These are phyloP conservation scores for Cordyceps cicadae DNA, from an alignment of 2,329 filamentous ascomycete species.

Conservation along the genomic window DNA sequence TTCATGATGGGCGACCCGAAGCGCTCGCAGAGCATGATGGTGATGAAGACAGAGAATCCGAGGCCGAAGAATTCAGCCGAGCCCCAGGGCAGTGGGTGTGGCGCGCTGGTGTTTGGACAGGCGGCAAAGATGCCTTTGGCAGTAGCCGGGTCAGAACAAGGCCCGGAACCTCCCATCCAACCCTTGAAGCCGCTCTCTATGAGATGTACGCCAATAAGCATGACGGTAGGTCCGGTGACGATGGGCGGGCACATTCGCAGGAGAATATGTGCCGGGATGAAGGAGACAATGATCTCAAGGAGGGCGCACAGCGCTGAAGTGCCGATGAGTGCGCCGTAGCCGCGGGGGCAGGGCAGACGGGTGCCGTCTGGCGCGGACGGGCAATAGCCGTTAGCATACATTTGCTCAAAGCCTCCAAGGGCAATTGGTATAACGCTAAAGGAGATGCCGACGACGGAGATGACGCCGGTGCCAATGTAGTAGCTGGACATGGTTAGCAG, in stretches of 20 bases:
- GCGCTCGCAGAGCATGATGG: conserved; percentile 72
- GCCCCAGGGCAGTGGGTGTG: conserved; percentile 68
- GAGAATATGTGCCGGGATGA: conserved; percentile 60
- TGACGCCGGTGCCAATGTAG: conserved; percentile 68
- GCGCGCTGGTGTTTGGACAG: conserved; percentile 60
- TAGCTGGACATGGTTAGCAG: conserved; percentile 41
- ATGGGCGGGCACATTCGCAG: conserved; percentile 72
- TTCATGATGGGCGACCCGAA: conserved; percentile 83
- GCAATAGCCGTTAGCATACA: conserved; percentile 68
- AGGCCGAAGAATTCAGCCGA: conserved; percentile 69
- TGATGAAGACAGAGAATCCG: conserved; percentile 71
- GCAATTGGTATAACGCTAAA: conserved; percentile 71
- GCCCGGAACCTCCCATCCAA: conserved; percentile 69
- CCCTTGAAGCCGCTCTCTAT: conserved; percentile 64
- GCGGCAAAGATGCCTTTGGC: conserved; percentile 47
- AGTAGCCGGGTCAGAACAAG: conserved; percentile 40
- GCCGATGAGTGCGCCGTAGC: conserved; percentile 65
- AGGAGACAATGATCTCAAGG: conserved; percentile 66
- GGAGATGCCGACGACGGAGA: conserved; percentile 72
- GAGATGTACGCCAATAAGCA: conserved; percentile 65
- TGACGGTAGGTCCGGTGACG: conserved; percentile 63
- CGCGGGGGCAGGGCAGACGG: conserved; percentile 65
- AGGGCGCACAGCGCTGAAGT: conserved; percentile 58
- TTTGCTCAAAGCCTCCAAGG: conserved; percentile 62
- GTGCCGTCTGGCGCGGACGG: conserved; percentile 51